A percentile compares a stretch with the other conserved stretches of the same genome.
Evolutionary conservation across 306 rosid genomes (phyloP).

Genomic region (Sophora flavescens): DNA sequence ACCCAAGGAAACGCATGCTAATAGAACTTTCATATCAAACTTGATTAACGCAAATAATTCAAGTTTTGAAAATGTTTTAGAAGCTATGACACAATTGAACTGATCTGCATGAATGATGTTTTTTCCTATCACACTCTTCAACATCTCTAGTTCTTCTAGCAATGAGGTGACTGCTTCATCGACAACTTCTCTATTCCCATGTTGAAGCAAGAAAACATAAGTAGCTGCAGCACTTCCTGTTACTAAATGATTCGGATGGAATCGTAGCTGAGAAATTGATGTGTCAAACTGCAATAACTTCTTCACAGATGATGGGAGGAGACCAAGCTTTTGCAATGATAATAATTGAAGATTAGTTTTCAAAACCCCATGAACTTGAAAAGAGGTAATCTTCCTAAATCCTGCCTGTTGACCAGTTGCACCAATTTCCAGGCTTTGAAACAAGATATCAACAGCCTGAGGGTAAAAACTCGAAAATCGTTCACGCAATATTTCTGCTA

Average conservation of each 20-base stretch:
- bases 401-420: constrained; percentile 48
- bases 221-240: constrained; percentile 93
- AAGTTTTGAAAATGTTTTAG: constrained; percentile 64
- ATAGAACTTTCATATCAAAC: constrained; percentile 83
- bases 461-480: constrained; percentile 75
- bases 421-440: constrained; percentile 72
- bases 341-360: constrained; percentile 92
- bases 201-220: constrained; percentile 91
- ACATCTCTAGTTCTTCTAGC: constrained; percentile 74
- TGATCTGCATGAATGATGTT: constrained; percentile 49
- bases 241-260: constrained; percentile 89
- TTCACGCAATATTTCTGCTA: constrained; percentile 87
- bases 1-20: constrained; percentile 67
- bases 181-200: constrained; percentile 84
- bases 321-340: constrained; percentile 88
- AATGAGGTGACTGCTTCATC: constrained; percentile 67
- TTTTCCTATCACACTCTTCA: constrained; percentile 67
- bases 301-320: constrained; percentile 70
- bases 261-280: constrained; percentile 74
- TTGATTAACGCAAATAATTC: constrained; percentile 78
- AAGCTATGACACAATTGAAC: constrained; percentile 37
- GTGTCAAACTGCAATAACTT: constrained; percentile 79
- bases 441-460: constrained; percentile 75
- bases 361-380: constrained; percentile 89
- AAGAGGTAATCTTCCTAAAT: constrained; percentile 64